Evolutionary conservation across 2,329 filamentous ascomycete genomes (phyloP).

Genomic region (Huntiella savannae): DNA sequence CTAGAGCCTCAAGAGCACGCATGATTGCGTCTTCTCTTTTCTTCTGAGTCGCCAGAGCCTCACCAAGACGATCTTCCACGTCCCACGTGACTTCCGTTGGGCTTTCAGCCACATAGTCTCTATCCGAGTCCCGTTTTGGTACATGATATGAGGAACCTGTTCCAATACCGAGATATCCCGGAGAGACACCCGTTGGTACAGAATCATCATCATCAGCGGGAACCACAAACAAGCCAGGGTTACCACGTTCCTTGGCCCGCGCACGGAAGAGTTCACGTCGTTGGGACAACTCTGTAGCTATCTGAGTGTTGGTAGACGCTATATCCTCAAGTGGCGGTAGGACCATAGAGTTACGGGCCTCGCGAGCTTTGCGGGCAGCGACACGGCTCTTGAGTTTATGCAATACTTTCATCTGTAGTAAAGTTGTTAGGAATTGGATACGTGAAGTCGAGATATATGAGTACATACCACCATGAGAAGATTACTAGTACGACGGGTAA

Average conservation of each 20-base stretch:
- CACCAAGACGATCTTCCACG: conserved; percentile 47
- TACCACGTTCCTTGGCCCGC: conserved; percentile 13
- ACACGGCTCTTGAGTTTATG: conserved; percentile 62
- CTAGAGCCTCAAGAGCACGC: conserved; percentile 29
- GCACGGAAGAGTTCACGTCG: conserved; percentile 4
- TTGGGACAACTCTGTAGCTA: conserved; percentile 6
- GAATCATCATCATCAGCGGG: background rate
- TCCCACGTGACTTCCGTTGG: conserved; percentile 70
- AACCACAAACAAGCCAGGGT: conserved; percentile 16
- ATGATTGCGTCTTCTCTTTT: background rate
- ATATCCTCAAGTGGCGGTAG: conserved; percentile 6
- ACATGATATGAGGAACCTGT: conserved; percentile 24
- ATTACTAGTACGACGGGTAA: conserved; percentile 76
- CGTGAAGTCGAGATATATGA: background rate
- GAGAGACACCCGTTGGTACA: conserved; percentile 15
- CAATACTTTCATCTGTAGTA: conserved; percentile 63
- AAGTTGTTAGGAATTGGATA: background rate
- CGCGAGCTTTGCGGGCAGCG: conserved; percentile 20
- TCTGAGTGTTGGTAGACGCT: conserved; percentile 4
- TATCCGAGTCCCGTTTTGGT: conserved; percentile 27
- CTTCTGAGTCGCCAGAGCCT: background rate
- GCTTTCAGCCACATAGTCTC: conserved; percentile 37
- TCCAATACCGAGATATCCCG: conserved; percentile 59
- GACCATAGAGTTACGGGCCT: background rate
- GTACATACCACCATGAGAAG: conserved; percentile 59